Percentiles rank a stretch among this genome's conserved stretches.
phyloP scores from a whole-genome alignment of 805 yeast genomes.

The Candida oleophila region DNA sequence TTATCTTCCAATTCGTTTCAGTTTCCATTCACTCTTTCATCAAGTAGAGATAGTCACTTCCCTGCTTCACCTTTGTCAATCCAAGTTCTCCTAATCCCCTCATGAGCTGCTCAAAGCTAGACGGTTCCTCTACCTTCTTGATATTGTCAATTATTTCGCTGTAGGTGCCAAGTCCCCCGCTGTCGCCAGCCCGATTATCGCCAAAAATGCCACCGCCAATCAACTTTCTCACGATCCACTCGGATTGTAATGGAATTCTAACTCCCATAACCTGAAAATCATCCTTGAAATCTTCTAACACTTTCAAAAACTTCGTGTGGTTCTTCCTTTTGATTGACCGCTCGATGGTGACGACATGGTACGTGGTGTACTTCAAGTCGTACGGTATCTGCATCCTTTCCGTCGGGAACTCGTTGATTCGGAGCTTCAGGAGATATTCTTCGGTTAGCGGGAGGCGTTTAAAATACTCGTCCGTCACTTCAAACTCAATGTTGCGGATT shows the following conservation, averaged over 20 bases:
- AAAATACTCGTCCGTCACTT: neutral
- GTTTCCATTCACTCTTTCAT: conserved; percentile 6
- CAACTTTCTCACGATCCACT: conserved; percentile 7
- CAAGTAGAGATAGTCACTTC: conserved; percentile 17
- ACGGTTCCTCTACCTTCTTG: neutral
- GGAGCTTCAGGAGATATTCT: neutral
- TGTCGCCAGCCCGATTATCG: neutral
- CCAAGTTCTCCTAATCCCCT: conserved; percentile 20
- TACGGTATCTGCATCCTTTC: conserved; percentile 16
- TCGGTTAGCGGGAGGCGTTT: neutral
- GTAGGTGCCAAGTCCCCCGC: no score
- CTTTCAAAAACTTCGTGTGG: conserved; percentile 22
- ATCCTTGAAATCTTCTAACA: conserved; percentile 13
- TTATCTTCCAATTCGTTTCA: no score
- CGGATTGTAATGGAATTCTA: conserved; percentile 17
- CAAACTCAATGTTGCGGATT: neutral
- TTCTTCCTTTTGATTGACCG: conserved; percentile 19
- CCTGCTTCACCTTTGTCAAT: conserved; percentile 19
- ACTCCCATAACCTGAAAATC: conserved; percentile 29
- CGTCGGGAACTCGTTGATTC: neutral
- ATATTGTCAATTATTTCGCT: conserved; percentile 14
- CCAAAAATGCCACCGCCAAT: neutral
- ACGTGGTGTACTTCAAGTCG: conserved; percentile 27
- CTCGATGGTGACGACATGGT: conserved; percentile 31
- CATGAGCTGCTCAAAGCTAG: conserved; percentile 13